Evolutionary conservation across 768 basidiomycete species (phyloP).

Genomic region (Coprinopsis sp.): DNA sequence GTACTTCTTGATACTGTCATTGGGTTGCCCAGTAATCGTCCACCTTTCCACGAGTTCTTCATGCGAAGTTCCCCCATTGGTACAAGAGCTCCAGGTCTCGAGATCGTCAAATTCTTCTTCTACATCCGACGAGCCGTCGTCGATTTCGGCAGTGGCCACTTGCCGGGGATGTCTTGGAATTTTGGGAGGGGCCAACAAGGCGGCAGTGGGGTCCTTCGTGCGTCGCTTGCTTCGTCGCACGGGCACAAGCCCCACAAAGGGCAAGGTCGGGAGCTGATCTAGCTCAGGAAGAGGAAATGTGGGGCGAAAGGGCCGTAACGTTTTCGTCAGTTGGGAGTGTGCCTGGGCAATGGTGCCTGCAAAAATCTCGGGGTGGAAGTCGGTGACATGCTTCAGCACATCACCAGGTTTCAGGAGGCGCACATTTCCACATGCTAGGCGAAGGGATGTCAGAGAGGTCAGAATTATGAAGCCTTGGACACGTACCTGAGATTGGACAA

Average conservation of each 20-base stretch:
- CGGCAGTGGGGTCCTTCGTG: too few relatives aligned
- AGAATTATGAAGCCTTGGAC: background rate
- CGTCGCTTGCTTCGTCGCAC: conserved; percentile 1
- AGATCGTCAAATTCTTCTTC: too few relatives aligned
- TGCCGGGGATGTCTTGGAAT: too few relatives aligned
- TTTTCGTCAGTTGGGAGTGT: background rate
- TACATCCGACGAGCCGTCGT: too few relatives aligned
- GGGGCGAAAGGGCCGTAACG: background rate
- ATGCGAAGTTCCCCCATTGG: too few relatives aligned
- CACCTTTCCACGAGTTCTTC: too few relatives aligned
- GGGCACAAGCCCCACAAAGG: background rate
- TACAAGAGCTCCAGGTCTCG: too few relatives aligned
- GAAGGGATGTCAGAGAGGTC: background rate
- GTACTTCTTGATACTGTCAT: too few relatives aligned
- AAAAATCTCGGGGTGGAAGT: conserved; percentile 5
- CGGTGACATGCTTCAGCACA: background rate
- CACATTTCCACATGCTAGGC: background rate
- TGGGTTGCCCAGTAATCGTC: too few relatives aligned
- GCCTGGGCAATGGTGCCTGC: background rate
- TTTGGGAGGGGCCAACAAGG: too few relatives aligned
- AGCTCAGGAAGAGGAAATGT: background rate
- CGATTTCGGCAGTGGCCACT: too few relatives aligned
- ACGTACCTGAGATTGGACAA: conserved; percentile 25
- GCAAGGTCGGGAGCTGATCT: background rate
- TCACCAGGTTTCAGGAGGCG: conserved; percentile 1